These are phyloP conservation scores for Karstenula rhodostoma DNA, from an alignment of 2,329 filamentous ascomycete species.

Conservation along the genomic window DNA sequence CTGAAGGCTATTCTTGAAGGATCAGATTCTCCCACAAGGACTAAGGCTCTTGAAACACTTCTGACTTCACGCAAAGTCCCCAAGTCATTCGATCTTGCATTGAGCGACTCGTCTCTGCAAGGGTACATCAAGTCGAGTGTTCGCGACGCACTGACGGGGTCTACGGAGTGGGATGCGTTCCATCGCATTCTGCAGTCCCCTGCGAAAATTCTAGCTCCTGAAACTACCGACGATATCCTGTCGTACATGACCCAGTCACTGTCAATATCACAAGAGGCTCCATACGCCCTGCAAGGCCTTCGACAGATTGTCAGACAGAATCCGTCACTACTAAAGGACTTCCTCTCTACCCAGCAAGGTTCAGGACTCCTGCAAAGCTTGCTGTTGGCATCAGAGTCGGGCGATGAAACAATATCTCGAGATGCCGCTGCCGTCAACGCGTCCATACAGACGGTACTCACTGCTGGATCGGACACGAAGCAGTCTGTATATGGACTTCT, in stretches of 20 bases:
- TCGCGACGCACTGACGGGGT: slow-evolving; percentile 40
- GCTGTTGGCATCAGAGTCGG: slow-evolving; percentile 62
- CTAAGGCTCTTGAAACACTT: slow-evolving; percentile 41
- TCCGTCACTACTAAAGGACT: slow-evolving; percentile 52
- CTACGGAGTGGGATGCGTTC: slow-evolving; percentile 47
- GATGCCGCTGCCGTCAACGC: slow-evolving; percentile 50
- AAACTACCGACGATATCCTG: slow-evolving; percentile 50
- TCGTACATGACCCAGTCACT: slow-evolving; percentile 50
- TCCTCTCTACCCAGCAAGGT: slow-evolving; percentile 55
- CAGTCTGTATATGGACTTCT: slow-evolving; percentile 62
- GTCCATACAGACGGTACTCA: slow-evolving; percentile 45
- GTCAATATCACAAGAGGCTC: slow-evolving; percentile 44
- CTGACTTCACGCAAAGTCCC: slow-evolving; percentile 48
- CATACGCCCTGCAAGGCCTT: slow-evolving; percentile 54
- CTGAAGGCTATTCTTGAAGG: slow-evolving; percentile 40
- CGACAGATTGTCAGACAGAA: slow-evolving; percentile 53
- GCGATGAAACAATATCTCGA: slow-evolving; percentile 60
- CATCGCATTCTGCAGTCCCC: slow-evolving; percentile 46
- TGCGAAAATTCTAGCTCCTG: slow-evolving; percentile 41
- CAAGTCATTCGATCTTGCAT: slow-evolving; percentile 45
- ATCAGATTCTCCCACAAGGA: slow-evolving; percentile 36
- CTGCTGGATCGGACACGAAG: slow-evolving; percentile 50
- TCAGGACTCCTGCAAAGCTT: slow-evolving; percentile 61
- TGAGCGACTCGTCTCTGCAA: slow-evolving; percentile 46
- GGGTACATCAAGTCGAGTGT: slow-evolving; percentile 42